A percentile compares a stretch with the other conserved stretches of the same genome.
phyloP scores from a whole-genome alignment of 2,329 filamentous ascomycete species.

The Aspergillus pseudoviridinutans region DNA sequence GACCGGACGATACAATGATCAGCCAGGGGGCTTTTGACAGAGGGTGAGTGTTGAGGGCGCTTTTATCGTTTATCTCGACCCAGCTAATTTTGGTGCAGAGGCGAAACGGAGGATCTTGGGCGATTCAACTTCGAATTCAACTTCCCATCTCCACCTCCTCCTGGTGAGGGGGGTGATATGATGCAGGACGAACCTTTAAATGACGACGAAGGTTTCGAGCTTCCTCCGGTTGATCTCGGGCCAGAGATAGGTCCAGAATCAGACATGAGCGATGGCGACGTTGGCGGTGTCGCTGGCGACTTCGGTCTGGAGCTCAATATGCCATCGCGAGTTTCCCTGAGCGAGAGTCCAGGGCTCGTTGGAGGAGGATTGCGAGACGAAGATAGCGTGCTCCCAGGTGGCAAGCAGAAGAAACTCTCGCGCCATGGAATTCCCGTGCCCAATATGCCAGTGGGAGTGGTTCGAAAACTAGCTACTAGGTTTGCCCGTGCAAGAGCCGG shows the following conservation, averaged over 20 bases:
- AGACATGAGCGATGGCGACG: conserved; percentile 23
- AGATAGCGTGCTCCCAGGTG: conserved; percentile 21
- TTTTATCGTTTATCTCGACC: background rate
- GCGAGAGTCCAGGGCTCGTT: conserved; percentile 30
- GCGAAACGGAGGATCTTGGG: conserved; percentile 42
- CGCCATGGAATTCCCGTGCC: conserved; percentile 72
- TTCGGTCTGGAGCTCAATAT: conserved; percentile 31
- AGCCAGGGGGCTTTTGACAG: conserved; percentile 37
- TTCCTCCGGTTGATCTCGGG: conserved; percentile 26
- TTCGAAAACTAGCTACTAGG: conserved; percentile 63
- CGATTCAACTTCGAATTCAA: conserved; percentile 41
- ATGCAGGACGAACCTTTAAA: conserved; percentile 28
- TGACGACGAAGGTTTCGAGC: conserved; percentile 34
- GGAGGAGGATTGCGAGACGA: conserved; percentile 36
- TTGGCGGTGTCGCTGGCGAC: conserved; percentile 21
- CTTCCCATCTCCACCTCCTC: conserved; percentile 35
- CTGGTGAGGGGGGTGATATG: conserved; percentile 24
- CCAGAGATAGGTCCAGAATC: conserved; percentile 22
- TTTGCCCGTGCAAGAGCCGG: conserved; percentile 65
- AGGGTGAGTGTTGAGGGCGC: conserved; percentile 25
- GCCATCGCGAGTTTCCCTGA: conserved; percentile 24
- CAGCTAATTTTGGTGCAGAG: conserved; percentile 24
- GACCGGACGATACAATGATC: conserved; percentile 32
- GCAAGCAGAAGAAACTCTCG: conserved; percentile 58
- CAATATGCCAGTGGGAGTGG: conserved; percentile 65